Evolutionary conservation across 352 stramenopile species (phyloP).

Genomic region (Aphanomyces astaci): DNA sequence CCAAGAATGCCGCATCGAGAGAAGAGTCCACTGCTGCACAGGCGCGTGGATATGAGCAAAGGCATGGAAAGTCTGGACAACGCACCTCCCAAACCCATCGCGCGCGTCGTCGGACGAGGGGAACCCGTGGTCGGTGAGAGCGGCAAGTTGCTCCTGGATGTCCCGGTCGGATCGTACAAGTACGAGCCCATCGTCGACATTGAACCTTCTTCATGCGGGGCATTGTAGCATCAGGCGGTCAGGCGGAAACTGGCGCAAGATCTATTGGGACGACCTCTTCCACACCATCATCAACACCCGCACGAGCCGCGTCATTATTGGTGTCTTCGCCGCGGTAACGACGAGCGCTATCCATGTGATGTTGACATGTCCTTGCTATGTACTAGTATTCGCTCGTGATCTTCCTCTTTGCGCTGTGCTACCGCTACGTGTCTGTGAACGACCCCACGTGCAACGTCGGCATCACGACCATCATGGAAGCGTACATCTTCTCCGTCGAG

Average conservation of each 20-base stretch:
- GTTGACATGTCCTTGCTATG: not conserved
- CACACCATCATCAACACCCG: constrained; percentile 83
- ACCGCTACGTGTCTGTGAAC: constrained; percentile 55
- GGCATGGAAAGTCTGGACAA: not conserved
- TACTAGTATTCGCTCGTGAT: constrained; percentile 76
- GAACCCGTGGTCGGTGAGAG: not conserved
- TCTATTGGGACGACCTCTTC: constrained; percentile 82
- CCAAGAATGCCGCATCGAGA: not conserved
- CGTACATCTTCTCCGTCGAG: constrained; percentile 82
- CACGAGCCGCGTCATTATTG: constrained; percentile 68
- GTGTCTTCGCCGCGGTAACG: constrained; percentile 64
- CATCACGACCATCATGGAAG: constrained; percentile 61
- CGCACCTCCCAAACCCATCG: not conserved
- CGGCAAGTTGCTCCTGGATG: not conserved
- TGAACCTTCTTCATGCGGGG: constrained; percentile 10
- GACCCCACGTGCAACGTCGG: constrained; percentile 65
- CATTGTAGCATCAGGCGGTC: constrained; percentile 46
- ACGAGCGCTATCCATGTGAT: not conserved
- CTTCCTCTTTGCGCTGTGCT: constrained; percentile 68
- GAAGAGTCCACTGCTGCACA: not conserved
- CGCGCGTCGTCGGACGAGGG: not conserved
- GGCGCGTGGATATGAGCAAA: not conserved
- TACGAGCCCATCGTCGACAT: not conserved
- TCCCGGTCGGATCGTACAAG: constrained; percentile 12
- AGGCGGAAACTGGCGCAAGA: constrained; percentile 69